Percentiles rank a stretch among this genome's conserved stretches.
Evolutionary conservation across 129 eudicot genomes (phyloP).

Genomic region (Dittrichia graveolens): DNA sequence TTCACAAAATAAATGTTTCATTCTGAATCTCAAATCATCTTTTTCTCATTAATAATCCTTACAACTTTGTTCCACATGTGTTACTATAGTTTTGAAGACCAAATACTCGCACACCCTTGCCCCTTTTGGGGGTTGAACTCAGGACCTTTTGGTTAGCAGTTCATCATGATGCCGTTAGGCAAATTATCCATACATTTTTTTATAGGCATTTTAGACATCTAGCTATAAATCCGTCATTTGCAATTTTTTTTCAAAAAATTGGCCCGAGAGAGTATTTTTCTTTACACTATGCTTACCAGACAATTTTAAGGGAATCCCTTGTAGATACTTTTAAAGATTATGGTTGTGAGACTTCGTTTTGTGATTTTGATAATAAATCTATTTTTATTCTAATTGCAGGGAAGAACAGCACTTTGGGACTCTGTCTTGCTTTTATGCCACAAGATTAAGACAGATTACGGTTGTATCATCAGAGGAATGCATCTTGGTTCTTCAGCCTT

Average conservation of each 20-base stretch:
- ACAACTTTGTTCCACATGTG: no score
- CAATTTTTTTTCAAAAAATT: no score
- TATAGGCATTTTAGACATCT: no score
- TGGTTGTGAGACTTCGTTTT: neutral
- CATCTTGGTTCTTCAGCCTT: conserved; percentile 90
- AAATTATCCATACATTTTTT: no score
- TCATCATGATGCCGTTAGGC: no score
- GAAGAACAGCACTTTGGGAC: conserved; percentile 96
- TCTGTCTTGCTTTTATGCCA: conserved; percentile 85
- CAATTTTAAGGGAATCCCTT: neutral
- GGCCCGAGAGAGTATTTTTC: neutral
- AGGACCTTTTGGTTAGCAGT: no score
- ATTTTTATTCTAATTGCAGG: conserved; percentile 49
- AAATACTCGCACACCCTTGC: no score
- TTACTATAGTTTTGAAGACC: no score
- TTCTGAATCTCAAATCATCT: neutral
- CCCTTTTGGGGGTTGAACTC: no score
- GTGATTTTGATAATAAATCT: neutral
- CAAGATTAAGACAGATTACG: conserved; percentile 67
- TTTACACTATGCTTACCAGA: neutral
- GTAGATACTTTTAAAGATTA: conserved; percentile 4
- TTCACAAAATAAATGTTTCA: neutral
- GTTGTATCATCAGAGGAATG: conserved; percentile 81
- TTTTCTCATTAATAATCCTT: neutral
- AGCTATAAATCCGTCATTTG: no score